Evolutionary conservation across 805 yeast species (phyloP).

Genomic region (Yarrowia deformans): DNA sequence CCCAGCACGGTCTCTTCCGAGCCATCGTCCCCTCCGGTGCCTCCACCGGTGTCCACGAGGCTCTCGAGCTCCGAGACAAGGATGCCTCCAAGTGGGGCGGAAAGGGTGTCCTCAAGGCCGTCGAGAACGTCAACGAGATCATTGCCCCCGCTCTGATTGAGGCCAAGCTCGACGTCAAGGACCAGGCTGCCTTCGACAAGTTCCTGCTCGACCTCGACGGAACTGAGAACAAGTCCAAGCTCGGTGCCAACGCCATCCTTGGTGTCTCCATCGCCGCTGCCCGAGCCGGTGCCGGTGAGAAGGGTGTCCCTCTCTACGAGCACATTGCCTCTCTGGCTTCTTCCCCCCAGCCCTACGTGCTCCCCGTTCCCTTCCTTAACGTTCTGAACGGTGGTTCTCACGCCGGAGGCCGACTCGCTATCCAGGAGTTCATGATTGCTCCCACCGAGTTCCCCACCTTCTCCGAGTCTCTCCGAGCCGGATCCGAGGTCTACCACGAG

Average conservation of each 20-base stretch:
- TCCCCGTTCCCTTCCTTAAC: conserved; percentile 99
- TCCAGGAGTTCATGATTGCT: conserved; percentile 99
- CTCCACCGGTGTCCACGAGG: conserved; percentile 98
- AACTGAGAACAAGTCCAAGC: conserved; percentile 94
- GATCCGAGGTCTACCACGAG: conserved; percentile 97
- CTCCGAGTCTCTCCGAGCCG: conserved; percentile 95
- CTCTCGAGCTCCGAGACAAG: conserved; percentile 97
- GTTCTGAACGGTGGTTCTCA: conserved; percentile 99
- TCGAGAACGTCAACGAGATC: conserved; percentile 90
- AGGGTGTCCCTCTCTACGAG: conserved; percentile 89
- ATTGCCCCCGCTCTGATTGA: conserved; percentile 92
- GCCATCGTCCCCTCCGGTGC: conserved; percentile 99
- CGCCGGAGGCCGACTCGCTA: conserved; percentile 99
- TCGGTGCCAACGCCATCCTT: conserved; percentile 98
- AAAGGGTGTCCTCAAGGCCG: conserved; percentile 98
- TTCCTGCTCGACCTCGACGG: conserved; percentile 90
- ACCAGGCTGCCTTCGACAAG: conserved; percentile 87
- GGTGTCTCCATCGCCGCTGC: conserved; percentile 98
- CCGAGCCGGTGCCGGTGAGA: conserved; percentile 98
- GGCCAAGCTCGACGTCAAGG: conserved; percentile 80
- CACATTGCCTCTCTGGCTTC: conserved; percentile 85
- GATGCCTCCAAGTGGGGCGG: conserved; percentile 98
- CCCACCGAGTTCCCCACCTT: conserved; percentile 90
- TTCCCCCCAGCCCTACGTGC: conserved; percentile 81
- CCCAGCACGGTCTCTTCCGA: conserved; percentile 93